Conservation (phyloP, 1,284 basidiomycete genomes). For the Xerocomus minutiporus region DNA sequence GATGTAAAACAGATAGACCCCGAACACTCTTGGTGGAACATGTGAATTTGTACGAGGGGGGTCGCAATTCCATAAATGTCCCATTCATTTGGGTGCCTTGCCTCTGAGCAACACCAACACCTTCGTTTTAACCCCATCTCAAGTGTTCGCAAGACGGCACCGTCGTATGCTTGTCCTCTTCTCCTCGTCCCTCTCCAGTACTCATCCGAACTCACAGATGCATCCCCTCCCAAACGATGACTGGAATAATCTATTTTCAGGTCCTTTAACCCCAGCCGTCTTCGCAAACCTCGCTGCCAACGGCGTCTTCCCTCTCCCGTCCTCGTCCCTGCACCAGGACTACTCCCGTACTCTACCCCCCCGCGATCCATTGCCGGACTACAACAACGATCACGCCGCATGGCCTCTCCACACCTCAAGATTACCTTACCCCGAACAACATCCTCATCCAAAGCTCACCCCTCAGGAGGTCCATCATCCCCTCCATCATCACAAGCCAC, state of each 20-base stretch:
- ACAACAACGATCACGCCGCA: constrained; percentile 22
- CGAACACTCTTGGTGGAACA: constrained; percentile 13
- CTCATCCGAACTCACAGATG: constrained; percentile 9
- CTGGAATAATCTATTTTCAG: constrained; percentile 54
- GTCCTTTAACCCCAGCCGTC: constrained; percentile 52
- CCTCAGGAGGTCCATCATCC: constrained; percentile 5
- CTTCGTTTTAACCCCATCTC: constrained; percentile 4
- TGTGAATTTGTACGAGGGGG: constrained; percentile 25
- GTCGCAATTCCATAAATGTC: constrained; percentile 10
- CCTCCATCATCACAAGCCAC: constrained; percentile 14
- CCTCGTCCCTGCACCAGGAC: constrained; percentile 13
- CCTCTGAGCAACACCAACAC: constrained; percentile 14
- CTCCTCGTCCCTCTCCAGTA: background rate
- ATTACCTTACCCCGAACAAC: constrained; percentile 17
- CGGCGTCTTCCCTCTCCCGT: constrained; percentile 43
- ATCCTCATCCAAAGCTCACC: constrained; percentile 6
- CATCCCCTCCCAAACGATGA: constrained; percentile 39
- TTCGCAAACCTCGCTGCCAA: constrained; percentile 58
- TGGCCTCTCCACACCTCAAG: constrained; percentile 17
- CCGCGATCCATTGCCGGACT: constrained; percentile 18
- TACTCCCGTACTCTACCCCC: constrained; percentile 11
- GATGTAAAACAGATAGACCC: constrained; percentile 18
- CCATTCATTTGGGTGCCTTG: constrained; percentile 13
- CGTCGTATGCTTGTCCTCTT: constrained; percentile 10
- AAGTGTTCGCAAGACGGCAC: background rate